Evolutionary conservation across 2,329 filamentous ascomycete species (phyloP), one percentile per base, ranked within the genome.

Genomic region (Fusarium sulawesiense): DNA sequence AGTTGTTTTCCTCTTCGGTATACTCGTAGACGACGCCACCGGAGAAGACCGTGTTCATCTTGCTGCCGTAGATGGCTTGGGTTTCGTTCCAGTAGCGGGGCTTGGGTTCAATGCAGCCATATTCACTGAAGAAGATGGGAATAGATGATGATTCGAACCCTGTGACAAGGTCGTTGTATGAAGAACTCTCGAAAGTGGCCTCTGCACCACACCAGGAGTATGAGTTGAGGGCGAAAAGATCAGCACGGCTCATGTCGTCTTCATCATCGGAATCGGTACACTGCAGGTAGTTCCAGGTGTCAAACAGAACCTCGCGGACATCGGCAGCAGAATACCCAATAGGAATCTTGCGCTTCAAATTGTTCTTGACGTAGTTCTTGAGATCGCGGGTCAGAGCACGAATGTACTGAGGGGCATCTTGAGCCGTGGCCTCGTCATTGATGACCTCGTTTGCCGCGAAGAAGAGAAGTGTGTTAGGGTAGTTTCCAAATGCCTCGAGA

Each of bases 1-100:
- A 91, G 77, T 88, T 82, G 78, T 91, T 90, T 44, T 82, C 80
- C 77, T 94, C 93, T 80, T 94, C 86, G 2, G 89, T 89, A 80
- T 88, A 95, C 80, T 96, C 92, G 83, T 95, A 96, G 47, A 95
- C 91, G 47, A 96, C 85, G 69, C 92, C 92, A 68, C 93, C 93
- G 57, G 89, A 91, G 76, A 95, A 89, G 60, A 88, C 83, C 20
- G 83, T 78, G 14, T 81, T 90, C 91, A 95, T 94, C 69, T 93
- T 74, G 41, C 84, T 75, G 60, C 91, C 86, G 79, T 95, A 95
- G 71, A 96, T 89, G 66, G 89, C 84, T 58, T 83, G 84, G 14
- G 93, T 90, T 80, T 96, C 93, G 71, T 91, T 91, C 82, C 94
- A 96, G 73, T 89, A 80, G 72, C 93, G 91, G 16, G 91, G 90